These are phyloP conservation scores for Dendrobium huoshanense DNA, from an alignment of 106 monocot genomes.

Conservation along the genomic window DNA sequence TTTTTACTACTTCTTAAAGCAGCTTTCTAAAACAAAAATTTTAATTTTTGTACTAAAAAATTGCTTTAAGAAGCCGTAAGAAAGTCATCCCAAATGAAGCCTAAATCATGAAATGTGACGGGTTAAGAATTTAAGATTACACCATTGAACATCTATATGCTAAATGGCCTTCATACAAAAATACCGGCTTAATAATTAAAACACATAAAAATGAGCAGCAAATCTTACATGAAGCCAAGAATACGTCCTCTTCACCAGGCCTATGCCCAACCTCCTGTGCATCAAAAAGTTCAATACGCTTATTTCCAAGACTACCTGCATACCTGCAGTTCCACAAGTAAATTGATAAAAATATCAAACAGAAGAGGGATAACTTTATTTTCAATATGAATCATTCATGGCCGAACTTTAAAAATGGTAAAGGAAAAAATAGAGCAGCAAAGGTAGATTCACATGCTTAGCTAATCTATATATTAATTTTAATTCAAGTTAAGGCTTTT, in stretches of 20 bases:
- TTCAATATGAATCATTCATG: neutral
- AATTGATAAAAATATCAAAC: neutral
- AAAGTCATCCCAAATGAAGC: too few species aligned
- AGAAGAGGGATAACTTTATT: neutral
- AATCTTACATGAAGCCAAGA: constrained; percentile 71
- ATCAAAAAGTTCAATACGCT: constrained; percentile 90
- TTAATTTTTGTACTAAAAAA: too few species aligned
- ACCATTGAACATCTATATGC: neutral
- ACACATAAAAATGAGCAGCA: neutral
- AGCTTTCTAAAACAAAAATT: too few species aligned
- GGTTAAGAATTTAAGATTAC: neutral
- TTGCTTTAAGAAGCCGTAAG: too few species aligned
- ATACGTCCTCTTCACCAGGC: constrained; percentile 64
- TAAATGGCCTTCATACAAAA: neutral
- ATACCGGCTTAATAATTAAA: neutral
- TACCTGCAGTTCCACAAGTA: constrained; percentile 32
- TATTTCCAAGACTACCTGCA: constrained; percentile 60
- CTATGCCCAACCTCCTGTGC: constrained; percentile 39
- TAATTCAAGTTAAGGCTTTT: too few species aligned
- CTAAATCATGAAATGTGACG: neutral
- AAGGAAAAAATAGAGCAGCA: neutral
- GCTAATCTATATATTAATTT: too few species aligned
- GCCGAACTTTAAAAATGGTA: neutral
- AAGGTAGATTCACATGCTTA: neutral
- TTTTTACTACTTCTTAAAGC: too few species aligned